These are phyloP conservation scores for Kodamaea sp. DNA, from an alignment of 1,139 yeast species.

Conservation along the genomic window DNA sequence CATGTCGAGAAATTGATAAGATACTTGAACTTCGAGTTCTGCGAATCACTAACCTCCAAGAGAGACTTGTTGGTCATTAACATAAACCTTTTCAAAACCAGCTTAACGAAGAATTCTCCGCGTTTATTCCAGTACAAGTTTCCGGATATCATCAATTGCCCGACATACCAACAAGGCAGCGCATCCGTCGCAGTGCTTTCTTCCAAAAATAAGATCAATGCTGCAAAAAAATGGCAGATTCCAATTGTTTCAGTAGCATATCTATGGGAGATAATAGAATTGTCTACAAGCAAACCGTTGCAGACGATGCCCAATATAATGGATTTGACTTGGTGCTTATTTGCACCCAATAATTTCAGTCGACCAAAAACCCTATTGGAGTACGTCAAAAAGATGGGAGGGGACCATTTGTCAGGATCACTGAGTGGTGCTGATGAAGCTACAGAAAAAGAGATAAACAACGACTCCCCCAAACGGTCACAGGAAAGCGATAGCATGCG, in stretches of 20 bases:
- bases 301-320: slow-evolving; percentile 34
- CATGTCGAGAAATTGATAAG: slow-evolving; percentile 68
- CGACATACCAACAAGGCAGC: slow-evolving; percentile 30
- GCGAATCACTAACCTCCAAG: slow-evolving; percentile 52
- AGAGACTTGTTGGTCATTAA: slow-evolving; percentile 68
- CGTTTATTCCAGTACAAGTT: slow-evolving; percentile 37
- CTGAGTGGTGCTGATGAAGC: background rate
- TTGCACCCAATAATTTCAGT: slow-evolving; percentile 36
- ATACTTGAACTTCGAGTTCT: slow-evolving; percentile 50
- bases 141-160: slow-evolving; percentile 38
- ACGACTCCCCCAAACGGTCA: slow-evolving; percentile 4
- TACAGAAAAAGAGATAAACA: background rate
- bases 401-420: slow-evolving; percentile 4
- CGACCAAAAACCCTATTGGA: slow-evolving; percentile 35
- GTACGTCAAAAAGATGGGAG: slow-evolving; percentile 25
- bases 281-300: slow-evolving; percentile 19
- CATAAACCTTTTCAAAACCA: slow-evolving; percentile 47
- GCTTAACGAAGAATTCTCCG: slow-evolving; percentile 41
- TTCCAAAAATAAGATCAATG: slow-evolving; percentile 53
- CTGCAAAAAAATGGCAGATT: slow-evolving; percentile 56
- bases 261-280: slow-evolving; percentile 45
- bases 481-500: slow-evolving; percentile 13
- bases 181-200: slow-evolving; percentile 41
- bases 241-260: slow-evolving; percentile 58
- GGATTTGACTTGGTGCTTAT: slow-evolving; percentile 54